Conservation (phyloP, 371 early-diverging fungal genomes). For the Actinomucor elegans region DNA sequence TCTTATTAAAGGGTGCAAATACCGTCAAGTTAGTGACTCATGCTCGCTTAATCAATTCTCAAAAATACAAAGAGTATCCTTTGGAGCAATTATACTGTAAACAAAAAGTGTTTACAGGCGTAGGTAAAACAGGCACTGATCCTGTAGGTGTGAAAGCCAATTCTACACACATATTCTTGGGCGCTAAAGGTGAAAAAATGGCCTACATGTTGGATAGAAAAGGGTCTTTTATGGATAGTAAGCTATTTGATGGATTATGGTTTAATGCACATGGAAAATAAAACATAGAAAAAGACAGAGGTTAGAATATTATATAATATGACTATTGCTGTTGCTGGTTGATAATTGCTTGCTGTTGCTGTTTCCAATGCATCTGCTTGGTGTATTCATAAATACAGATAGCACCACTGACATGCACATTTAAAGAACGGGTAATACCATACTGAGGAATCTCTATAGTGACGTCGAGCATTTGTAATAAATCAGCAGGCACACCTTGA, state of each 20-base stretch:
- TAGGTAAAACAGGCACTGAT: slow-evolving; percentile 42
- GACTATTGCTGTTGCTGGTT: not conserved
- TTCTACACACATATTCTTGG: slow-evolving; percentile 42
- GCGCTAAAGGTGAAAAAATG: slow-evolving; percentile 42
- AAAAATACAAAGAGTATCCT: slow-evolving; percentile 40
- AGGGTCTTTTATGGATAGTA: slow-evolving; percentile 47
- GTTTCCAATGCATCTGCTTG: slow-evolving; percentile 53
- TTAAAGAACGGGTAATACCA: slow-evolving; percentile 61
- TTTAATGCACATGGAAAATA: slow-evolving; percentile 18
- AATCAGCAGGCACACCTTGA: slow-evolving; percentile 58
- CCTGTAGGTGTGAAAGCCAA: slow-evolving; percentile 32
- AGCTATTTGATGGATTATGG: slow-evolving; percentile 49
- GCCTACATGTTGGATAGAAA: slow-evolving; percentile 52
- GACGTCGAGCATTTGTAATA: slow-evolving; percentile 58
- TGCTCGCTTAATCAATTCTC: slow-evolving; percentile 35
- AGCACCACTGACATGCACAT: slow-evolving; percentile 68
- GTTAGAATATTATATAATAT: no score
- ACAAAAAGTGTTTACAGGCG: slow-evolving; percentile 46
- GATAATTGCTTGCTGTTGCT: slow-evolving; percentile 11
- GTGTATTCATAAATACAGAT: slow-evolving; percentile 62
- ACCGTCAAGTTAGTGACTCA: slow-evolving; percentile 36
- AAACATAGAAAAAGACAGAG: no score
- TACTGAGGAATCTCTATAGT: slow-evolving; percentile 68
- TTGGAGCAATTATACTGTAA: slow-evolving; percentile 39
- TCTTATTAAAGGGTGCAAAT: slow-evolving; percentile 38